A percentile compares a stretch with the other conserved stretches of the same genome.
Evolutionary conservation across 2,329 filamentous ascomycete species (phyloP).

Genomic region (Penicillium oxalicum): DNA sequence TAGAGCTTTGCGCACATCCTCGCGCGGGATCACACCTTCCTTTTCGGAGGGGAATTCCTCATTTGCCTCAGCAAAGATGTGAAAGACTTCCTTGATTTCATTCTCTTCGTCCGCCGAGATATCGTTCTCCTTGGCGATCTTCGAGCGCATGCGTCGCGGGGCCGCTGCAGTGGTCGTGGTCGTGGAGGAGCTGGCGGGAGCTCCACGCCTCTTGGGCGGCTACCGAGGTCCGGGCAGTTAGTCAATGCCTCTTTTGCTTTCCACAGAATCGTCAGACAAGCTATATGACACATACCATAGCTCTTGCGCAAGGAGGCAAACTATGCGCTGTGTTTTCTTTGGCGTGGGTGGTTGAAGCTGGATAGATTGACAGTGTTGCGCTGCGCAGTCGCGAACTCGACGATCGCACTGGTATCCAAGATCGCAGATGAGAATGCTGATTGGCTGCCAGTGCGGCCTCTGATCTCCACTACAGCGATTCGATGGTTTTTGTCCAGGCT

Average conservation of each 20-base stretch:
- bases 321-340: too few species aligned
- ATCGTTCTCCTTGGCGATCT: constrained; percentile 87
- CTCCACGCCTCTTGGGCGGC: constrained; percentile 36
- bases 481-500: too few species aligned
- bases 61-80: constrained; percentile 58
- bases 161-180: constrained; percentile 14
- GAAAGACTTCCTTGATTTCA: constrained; percentile 87
- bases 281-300: constrained; percentile 14
- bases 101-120: constrained; percentile 76
- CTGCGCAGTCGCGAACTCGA: not conserved
- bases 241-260: not conserved
- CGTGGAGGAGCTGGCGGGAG: constrained; percentile 22
- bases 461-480: too few species aligned
- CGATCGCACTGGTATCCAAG: not conserved
- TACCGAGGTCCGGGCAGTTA: constrained; percentile 7
- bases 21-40: constrained; percentile 60
- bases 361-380: not conserved
- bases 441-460: not conserved
- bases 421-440: too few species aligned
- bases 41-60: constrained; percentile 66
- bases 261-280: not conserved
- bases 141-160: constrained; percentile 56
- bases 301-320: not conserved
- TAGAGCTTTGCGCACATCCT: constrained; percentile 65
- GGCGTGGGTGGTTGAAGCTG: not conserved